Base-by-base conservation (phyloP, 805 yeast genomes). In the Metschnikowia cubensis region DNA sequence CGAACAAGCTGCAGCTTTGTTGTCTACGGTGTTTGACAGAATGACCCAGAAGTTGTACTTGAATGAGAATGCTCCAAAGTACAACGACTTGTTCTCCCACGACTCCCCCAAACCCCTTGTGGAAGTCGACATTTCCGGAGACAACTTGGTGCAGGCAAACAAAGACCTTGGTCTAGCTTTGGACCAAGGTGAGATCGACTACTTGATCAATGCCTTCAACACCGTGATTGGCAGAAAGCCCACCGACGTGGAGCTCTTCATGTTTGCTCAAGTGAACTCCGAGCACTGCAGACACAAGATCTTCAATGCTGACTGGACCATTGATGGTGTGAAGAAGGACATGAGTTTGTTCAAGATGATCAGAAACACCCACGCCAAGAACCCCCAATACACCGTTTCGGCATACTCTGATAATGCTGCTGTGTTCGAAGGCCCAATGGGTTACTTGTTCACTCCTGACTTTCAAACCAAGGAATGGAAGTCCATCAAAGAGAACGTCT, bases 251-350 rank as follows among this genome's bases (percentile, higher is more conserved):
- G 99, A 94, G 71, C 77, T 94, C 55, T 94, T 94, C 71, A 94
- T 94, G 97, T 94, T 94, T 76, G 99, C 99, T 38, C 99, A 94
- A 74, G 99, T 94, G 59, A 94, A 94, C 76, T 90, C 97, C 22
- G 99, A 94, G 73, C 99, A 94, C 74, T 94, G 99, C 76, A 88
- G 99, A 69, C 99, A 94, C 75, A 94, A 94, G 75, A 94, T 94
- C 59, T 94, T 94, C 79, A 94, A 94, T 64, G 99, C 99, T 39
- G 95, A 88, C 61, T 94, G 99, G 99, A 87, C 87, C 56, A 88
- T 94, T 56, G 97, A 94, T 68, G 90, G 89, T 47, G 79, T 80
- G 47, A 71, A 79, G 61, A 87, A 89, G 69, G 83, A 85, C 47
- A 64, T 79, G 62, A 79, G 96, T 17, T 75, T 94, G 59, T 94